phyloP scores from a whole-genome alignment of 2,329 filamentous ascomycete species.

The Beauveria sp. region DNA sequence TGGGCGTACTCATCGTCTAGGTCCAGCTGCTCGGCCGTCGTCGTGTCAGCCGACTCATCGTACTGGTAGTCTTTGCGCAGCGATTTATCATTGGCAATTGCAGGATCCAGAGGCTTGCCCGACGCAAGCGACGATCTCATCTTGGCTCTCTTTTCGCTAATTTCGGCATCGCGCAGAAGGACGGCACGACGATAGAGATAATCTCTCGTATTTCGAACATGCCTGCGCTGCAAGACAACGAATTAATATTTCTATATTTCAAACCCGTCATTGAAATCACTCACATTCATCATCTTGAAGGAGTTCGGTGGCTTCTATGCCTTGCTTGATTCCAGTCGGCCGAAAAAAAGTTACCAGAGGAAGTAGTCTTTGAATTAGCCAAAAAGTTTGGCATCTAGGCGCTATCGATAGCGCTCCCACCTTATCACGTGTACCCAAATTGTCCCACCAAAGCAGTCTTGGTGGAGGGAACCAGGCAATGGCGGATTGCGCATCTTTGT shows the following conservation, averaged over 20 bases:
- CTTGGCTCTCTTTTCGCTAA: constrained; percentile 83
- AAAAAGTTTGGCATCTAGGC: constrained; percentile 17
- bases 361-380: constrained; percentile 17
- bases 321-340: not conserved
- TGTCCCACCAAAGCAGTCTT: constrained; percentile 30
- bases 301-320: constrained; percentile 1
- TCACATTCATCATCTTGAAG: constrained; percentile 26
- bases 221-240: constrained; percentile 27
- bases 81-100: constrained; percentile 77
- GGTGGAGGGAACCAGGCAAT: constrained; percentile 15
- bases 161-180: constrained; percentile 82
- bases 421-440: constrained; percentile 35
- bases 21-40: constrained; percentile 60
- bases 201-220: constrained; percentile 34
- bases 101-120: constrained; percentile 75
- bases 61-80: constrained; percentile 87
- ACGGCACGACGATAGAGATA: constrained; percentile 85
- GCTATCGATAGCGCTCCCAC: constrained; percentile 22
- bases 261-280: constrained; percentile 2
- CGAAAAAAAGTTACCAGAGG: constrained; percentile 13
- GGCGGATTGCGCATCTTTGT: constrained; percentile 5
- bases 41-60: constrained; percentile 73
- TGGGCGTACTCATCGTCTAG: constrained; percentile 87
- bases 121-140: constrained; percentile 80
- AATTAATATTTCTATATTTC: constrained; percentile 14